phyloP scores from a whole-genome alignment of 768 basidiomycete species.

The Dioszegia crocea region DNA sequence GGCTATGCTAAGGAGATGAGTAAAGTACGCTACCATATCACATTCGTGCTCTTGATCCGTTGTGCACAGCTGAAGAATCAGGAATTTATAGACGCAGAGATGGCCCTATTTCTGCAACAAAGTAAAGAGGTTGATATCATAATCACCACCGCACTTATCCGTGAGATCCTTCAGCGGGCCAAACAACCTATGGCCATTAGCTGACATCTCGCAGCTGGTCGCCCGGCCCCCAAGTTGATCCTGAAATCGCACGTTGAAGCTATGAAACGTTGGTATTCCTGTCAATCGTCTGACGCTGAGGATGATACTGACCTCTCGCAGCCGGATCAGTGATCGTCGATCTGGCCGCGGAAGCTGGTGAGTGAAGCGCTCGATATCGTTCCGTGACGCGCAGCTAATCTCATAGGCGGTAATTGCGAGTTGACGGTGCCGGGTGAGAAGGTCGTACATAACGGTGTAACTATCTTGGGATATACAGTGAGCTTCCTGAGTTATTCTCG shows the following conservation, averaged over 20 bases:
- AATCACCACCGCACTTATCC: slow-evolving; percentile 60
- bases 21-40: slow-evolving; percentile 55
- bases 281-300: not conserved
- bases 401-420: slow-evolving; percentile 70
- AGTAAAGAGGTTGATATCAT: slow-evolving; percentile 85
- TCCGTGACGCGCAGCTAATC: not conserved
- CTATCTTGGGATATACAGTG: slow-evolving; percentile 62
- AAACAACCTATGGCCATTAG: no score
- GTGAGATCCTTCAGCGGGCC: no score
- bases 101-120: slow-evolving; percentile 82
- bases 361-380: no score
- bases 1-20: slow-evolving; percentile 90
- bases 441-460: slow-evolving; percentile 64
- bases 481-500: not conserved
- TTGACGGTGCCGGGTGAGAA: slow-evolving; percentile 74
- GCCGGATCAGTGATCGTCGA: slow-evolving; percentile 79
- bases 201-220: slow-evolving; percentile 86
- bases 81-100: slow-evolving; percentile 70
- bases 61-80: slow-evolving; percentile 7
- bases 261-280: slow-evolving; percentile 65
- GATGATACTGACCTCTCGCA: not conserved
- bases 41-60: no score
- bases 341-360: slow-evolving; percentile 71
- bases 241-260: slow-evolving; percentile 78
- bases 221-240: slow-evolving; percentile 79